Evolutionary conservation across 2,329 filamentous ascomycete genomes (phyloP).

Genomic region (Stylonectria norvegica): DNA sequence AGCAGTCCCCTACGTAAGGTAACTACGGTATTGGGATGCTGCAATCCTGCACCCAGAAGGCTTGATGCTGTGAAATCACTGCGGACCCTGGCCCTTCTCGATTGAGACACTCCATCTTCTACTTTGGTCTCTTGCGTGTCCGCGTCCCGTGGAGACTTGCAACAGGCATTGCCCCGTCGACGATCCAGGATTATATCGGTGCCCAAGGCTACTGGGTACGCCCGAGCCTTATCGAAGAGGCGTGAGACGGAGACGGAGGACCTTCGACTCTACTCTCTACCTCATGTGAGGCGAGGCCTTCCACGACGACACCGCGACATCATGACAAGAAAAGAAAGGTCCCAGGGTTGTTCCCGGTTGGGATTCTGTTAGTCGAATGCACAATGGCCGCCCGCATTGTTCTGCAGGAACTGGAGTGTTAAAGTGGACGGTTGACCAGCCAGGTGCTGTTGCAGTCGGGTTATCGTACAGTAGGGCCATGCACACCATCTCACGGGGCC

Average conservation of each 20-base stretch:
- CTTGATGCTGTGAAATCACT: no score
- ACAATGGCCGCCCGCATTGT: slow-evolving; percentile 8
- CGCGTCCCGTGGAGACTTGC: slow-evolving; percentile 9
- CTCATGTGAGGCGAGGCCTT: background rate
- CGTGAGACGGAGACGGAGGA: slow-evolving; percentile 8
- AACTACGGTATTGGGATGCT: no score
- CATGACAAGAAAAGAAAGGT: slow-evolving; percentile 3
- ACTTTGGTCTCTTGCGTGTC: slow-evolving; percentile 6
- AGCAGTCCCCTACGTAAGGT: no score
- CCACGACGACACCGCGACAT: background rate
- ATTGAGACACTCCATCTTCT: slow-evolving; percentile 9
- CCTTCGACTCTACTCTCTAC: slow-evolving; percentile 9
- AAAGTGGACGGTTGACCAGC: no score
- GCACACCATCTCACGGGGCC: no score
- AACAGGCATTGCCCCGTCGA: slow-evolving; percentile 20
- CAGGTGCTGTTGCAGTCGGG: no score
- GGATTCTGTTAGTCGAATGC: slow-evolving; percentile 22
- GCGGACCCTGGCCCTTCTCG: no score
- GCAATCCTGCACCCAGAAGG: no score
- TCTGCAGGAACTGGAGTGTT: slow-evolving; percentile 4
- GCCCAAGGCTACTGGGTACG: slow-evolving; percentile 12
- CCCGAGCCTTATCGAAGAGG: slow-evolving; percentile 9
- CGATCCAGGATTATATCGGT: slow-evolving; percentile 13
- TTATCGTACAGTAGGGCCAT: no score
- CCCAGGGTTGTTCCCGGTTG: slow-evolving; percentile 12